These are phyloP conservation scores for Yamadazyma aaseri DNA, from an alignment of 1,139 yeast species.

Conservation along the genomic window DNA sequence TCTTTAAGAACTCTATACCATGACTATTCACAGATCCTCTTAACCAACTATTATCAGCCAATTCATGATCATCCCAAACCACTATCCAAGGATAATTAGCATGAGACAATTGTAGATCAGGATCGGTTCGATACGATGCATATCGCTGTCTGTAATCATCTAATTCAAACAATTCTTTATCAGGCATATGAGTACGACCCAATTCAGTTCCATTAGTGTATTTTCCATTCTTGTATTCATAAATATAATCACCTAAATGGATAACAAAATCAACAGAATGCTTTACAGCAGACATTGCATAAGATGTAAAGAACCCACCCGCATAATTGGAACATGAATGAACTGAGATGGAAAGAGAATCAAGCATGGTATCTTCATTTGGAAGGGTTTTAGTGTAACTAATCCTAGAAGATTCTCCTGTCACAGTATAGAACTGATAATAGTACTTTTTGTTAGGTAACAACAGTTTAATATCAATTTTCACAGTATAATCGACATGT, in stretches of 20 bases:
- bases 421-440: conserved; percentile 1
- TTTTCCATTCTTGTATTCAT: conserved; percentile 1
- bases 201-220: not conserved
- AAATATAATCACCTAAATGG: conserved; percentile 3
- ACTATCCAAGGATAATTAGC: conserved; percentile 1
- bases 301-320: conserved; percentile 1
- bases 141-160: conserved; percentile 2
- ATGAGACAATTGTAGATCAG: conserved; percentile 1
- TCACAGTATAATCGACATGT: conserved; percentile 3
- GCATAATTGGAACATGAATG: conserved; percentile 1
- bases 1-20: not conserved
- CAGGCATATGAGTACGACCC: not conserved
- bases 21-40: conserved; percentile 4
- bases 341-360: not conserved
- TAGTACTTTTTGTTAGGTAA: conserved; percentile 1
- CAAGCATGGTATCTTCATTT: not conserved
- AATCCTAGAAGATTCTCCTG: not conserved
- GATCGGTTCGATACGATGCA: not conserved
- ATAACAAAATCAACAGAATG: conserved; percentile 1
- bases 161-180: not conserved
- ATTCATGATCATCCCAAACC: conserved; percentile 3
- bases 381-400: conserved; percentile 1
- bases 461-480: not conserved
- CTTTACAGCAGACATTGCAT: conserved; percentile 1
- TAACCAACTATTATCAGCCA: conserved; percentile 3